Percentiles rank a stretch among this genome's conserved stretches.
Conservation (phyloP, 495 filamentous ascomycete species). For the Terfezia boudieri region DNA sequence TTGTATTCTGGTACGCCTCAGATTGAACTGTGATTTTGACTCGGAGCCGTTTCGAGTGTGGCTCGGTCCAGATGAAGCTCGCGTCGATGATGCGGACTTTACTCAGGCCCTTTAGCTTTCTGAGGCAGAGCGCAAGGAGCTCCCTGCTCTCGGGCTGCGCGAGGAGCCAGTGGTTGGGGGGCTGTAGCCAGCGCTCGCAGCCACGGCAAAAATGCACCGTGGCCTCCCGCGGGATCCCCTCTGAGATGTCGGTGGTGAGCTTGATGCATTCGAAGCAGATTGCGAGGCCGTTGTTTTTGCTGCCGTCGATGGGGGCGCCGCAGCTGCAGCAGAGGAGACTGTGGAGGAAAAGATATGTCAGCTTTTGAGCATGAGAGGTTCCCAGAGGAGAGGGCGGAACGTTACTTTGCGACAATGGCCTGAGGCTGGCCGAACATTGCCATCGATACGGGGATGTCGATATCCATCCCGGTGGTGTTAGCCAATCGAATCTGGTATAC, state of each 20-base stretch:
- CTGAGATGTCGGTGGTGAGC: constrained; percentile 77
- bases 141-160: constrained; percentile 71
- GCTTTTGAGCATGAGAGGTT: no score
- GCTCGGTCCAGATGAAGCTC: constrained; percentile 94
- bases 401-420: no score
- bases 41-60: constrained; percentile 71
- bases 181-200: constrained; percentile 84
- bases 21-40: constrained; percentile 79
- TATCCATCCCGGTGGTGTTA: no score
- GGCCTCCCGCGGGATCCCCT: constrained; percentile 70
- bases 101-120: constrained; percentile 54
- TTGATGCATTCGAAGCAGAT: constrained; percentile 89
- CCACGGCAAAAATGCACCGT: constrained; percentile 67
- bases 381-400: no score
- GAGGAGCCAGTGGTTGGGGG: constrained; percentile 62
- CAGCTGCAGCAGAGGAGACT: constrained; percentile 93
- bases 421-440: no score
- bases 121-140: constrained; percentile 68
- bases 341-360: no score
- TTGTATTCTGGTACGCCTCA: constrained; percentile 39
- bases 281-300: constrained; percentile 51
- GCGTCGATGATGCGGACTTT: constrained; percentile 88
- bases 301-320: constrained; percentile 80
- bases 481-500: no score
- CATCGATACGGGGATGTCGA: no score